Percentiles rank a stretch among this genome's conserved stretches.
These are phyloP conservation scores for Trichoderma lentiforme DNA, from an alignment of 2,329 filamentous ascomycete species.

Conservation along the genomic window DNA sequence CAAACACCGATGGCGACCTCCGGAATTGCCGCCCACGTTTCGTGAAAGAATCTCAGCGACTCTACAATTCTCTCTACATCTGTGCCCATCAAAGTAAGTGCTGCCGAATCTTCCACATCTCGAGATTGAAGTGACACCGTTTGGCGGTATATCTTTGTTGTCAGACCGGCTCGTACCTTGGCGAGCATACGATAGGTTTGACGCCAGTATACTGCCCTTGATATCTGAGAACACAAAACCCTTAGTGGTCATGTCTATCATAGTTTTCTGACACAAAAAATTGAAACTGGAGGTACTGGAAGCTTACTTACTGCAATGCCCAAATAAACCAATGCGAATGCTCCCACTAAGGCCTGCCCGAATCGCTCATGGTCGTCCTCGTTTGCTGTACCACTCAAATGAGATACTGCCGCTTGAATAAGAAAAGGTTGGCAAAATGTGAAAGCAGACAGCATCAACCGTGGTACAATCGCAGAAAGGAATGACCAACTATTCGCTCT, in stretches of 20 bases:
- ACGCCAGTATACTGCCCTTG: neutral
- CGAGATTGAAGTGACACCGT: constrained; percentile 33
- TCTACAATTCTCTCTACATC: constrained; percentile 37
- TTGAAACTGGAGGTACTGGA: neutral
- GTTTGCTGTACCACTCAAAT: neutral
- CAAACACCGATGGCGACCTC: constrained; percentile 20
- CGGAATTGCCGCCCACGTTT: constrained; percentile 35
- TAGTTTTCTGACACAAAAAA: neutral
- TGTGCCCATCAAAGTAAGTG: constrained; percentile 44
- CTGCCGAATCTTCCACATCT: constrained; percentile 32
- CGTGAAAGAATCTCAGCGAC: constrained; percentile 28
- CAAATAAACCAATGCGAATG: neutral
- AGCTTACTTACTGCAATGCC: neutral
- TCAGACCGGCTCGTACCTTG: neutral
- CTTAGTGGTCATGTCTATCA: neutral
- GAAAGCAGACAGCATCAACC: neutral
- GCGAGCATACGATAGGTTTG: neutral
- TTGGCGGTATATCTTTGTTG: constrained; percentile 42
- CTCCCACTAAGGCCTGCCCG: neutral
- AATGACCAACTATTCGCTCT: neutral
- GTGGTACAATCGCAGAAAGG: neutral
- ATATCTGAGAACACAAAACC: neutral
- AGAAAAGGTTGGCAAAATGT: neutral
- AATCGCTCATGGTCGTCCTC: neutral
- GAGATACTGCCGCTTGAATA: neutral